These are phyloP conservation scores for Tilletiaria anomala DNA, from an alignment of 1,284 basidiomycete genomes.

Conservation along the genomic window DNA sequence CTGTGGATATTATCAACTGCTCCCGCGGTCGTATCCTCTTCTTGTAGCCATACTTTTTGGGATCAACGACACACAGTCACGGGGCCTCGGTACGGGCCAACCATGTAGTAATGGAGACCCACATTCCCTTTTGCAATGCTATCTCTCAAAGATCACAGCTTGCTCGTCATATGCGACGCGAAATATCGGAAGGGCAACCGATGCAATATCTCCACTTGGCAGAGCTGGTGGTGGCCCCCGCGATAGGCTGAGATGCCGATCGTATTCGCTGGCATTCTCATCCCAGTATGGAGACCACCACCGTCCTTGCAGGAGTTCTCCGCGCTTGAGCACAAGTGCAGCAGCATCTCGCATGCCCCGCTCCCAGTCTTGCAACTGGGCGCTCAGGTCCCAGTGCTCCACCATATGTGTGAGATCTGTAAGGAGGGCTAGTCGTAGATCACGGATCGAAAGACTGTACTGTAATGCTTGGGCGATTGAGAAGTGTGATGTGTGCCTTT, in stretches of 20 bases:
- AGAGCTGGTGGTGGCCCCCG: background rate
- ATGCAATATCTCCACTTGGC: background rate
- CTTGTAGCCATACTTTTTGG: too few relatives aligned
- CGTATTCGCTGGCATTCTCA: background rate
- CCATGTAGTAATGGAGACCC: too few relatives aligned
- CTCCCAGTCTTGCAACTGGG: background rate
- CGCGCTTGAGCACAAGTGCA: background rate
- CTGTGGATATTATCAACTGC: too few relatives aligned
- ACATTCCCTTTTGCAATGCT: background rate
- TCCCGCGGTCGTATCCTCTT: too few relatives aligned
- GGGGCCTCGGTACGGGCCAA: too few relatives aligned
- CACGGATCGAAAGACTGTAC: slow-evolving; percentile 4
- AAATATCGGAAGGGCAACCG: background rate
- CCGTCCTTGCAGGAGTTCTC: background rate
- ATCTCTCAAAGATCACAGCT: background rate
- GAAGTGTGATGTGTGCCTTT: slow-evolving; percentile 25
- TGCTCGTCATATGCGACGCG: background rate
- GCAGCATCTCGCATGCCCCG: background rate
- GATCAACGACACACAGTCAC: too few relatives aligned
- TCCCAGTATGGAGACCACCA: background rate
- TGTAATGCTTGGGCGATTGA: slow-evolving; percentile 28
- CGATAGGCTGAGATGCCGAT: background rate
- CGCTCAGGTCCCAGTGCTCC: slow-evolving; percentile 13
- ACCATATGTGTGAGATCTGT: slow-evolving; percentile 31
- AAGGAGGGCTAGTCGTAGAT: slow-evolving; percentile 13